phyloP scores from a whole-genome alignment of 805 yeast genomes.

The Vanderwaltozyma yarrowii region DNA sequence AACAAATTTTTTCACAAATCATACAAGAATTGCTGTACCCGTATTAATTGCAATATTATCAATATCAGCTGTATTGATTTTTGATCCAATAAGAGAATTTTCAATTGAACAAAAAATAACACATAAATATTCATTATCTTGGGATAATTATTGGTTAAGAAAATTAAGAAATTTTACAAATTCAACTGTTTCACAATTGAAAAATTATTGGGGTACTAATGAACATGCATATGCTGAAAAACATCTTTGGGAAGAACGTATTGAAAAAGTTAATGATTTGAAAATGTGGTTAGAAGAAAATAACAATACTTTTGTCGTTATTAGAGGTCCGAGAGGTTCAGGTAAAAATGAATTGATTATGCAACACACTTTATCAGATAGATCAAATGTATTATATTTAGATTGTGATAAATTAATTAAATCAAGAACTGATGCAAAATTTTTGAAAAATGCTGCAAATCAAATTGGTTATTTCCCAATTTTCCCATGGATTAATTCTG shows the following conservation, averaged over 20 bases:
- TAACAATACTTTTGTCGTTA: conserved; percentile 78
- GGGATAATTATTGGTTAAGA: conserved; percentile 31
- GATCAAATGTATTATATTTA: conserved; percentile 53
- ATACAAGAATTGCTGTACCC: conserved; percentile 78
- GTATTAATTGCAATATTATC: conserved; percentile 68
- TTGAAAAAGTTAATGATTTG: conserved; percentile 56
- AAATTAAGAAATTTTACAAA: conserved; percentile 30
- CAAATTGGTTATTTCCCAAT: conserved; percentile 89
- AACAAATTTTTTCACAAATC: conserved; percentile 52
- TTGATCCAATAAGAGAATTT: conserved; percentile 87
- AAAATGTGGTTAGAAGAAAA: conserved; percentile 79
- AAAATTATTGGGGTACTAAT: conserved; percentile 26
- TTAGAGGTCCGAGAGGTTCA: conserved; percentile 92
- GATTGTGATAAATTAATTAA: conserved; percentile 74
- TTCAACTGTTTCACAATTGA: conserved; percentile 31
- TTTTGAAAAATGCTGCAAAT: conserved; percentile 56
- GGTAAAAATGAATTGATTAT: conserved; percentile 78
- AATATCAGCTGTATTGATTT: conserved; percentile 70
- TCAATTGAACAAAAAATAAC: conserved; percentile 67
- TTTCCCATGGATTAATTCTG: conserved; percentile 81
- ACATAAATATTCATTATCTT: conserved; percentile 43
- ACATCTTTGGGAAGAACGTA: conserved; percentile 60
- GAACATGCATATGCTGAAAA: conserved; percentile 19
- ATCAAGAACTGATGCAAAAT: conserved; percentile 61
- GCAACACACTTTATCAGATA: conserved; percentile 50